Evolutionary conservation across 2,329 filamentous ascomycete genomes (phyloP).

Genomic region (Colletotrichum godetiae): DNA sequence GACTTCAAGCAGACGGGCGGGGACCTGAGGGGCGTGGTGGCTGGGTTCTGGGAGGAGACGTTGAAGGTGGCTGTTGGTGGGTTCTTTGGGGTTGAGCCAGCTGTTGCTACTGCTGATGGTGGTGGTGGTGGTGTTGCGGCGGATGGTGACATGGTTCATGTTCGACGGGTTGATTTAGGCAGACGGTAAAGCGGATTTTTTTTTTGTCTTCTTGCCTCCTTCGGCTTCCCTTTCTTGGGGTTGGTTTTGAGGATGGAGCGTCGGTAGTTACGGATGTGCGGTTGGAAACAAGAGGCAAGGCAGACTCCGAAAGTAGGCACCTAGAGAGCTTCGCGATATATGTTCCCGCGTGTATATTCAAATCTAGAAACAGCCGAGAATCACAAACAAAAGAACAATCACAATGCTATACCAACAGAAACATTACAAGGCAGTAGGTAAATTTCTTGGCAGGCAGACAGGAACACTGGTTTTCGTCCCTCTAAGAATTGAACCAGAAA

Average conservation of each 20-base stretch:
- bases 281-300: neutral
- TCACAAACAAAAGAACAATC: neutral
- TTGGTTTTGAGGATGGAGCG: neutral
- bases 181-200: constrained; percentile 46
- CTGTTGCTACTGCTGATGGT: constrained; percentile 33
- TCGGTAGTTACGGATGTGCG: neutral
- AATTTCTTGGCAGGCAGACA: no score
- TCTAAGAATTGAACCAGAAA: neutral
- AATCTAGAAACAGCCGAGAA: neutral
- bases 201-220: no score
- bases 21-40: constrained; percentile 77
- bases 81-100: constrained; percentile 67
- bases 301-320: neutral
- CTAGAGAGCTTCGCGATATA: neutral
- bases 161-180: constrained; percentile 66
- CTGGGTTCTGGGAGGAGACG: constrained; percentile 80
- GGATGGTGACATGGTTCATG: constrained; percentile 59
- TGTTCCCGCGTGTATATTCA: neutral
- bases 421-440: neutral
- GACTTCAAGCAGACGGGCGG: constrained; percentile 94
- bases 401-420: neutral
- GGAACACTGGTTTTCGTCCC: no score
- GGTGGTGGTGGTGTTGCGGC: no score
- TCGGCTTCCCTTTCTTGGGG: constrained; percentile 8
- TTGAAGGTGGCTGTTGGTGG: constrained; percentile 73